Base-by-base conservation (phyloP, 1,284 basidiomycete species). In the Papiliotrema nemorosa region DNA sequence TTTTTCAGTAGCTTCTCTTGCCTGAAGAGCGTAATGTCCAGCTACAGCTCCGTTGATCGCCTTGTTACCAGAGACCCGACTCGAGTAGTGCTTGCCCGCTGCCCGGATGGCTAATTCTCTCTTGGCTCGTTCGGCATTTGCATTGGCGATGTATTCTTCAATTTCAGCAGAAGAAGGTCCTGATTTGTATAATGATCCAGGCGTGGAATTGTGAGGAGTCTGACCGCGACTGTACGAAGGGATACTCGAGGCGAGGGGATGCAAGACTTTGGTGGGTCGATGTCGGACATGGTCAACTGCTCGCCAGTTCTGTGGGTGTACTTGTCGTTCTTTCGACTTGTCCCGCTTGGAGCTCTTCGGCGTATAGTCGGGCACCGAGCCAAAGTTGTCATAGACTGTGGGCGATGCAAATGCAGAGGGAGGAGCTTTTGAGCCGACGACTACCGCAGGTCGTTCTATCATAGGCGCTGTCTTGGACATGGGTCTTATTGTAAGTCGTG, bases 1-100 rank as follows among this genome's bases (percentile, higher is more conserved):
- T 9, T 50, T 34, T 1, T 58, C 57, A 2, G 53, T 58, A 5
- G 69, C 67, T 38, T 60, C 61, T 34, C 69, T 43, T 18, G 73
- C 73, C 50, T 67, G 58, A 0, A 48, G 27, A 5, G 72, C 71
- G 47, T 75, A 74, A 51, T 66, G 62, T 9, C 68, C 68, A 13
- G 68, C 64, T 0, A 73, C 64, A 7, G 53, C 50, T n/a, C 55
- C 59, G 41, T 59, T 55, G 22, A 56, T 36, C 2, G 58, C 55
- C 40, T 58, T 60, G 33, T 50, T 54, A 4, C 54, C 61, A 36
- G 52, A 44, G 24, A 52, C 42, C 39, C 2, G 42, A 48, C 25
- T 50, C 5, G 44, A 39, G 14, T 67, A 73, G 44, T 66, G 61
- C 25, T 52, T 49, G 1, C 64, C 69, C 0, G 66, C 73, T n/a